Percentiles rank a stretch among this genome's conserved stretches.
Evolutionary conservation across 129 eudicot species (phyloP).

Genomic region (Lonicera japonica): DNA sequence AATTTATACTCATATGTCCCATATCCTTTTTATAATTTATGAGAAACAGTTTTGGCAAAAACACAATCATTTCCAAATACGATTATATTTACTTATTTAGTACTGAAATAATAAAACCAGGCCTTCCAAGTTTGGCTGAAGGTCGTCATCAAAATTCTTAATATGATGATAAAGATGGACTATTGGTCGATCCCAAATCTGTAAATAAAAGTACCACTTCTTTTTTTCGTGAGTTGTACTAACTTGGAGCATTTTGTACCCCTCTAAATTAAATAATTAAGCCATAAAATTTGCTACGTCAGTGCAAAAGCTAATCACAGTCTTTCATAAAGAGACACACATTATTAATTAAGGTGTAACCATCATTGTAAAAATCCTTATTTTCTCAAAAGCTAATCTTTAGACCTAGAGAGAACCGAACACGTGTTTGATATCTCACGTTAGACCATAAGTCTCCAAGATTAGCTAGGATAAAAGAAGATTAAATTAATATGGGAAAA

Average conservation of each 20-base stretch:
- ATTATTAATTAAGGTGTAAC: too few species aligned
- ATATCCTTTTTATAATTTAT: too few species aligned
- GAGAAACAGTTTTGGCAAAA: too few species aligned
- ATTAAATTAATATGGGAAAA: not conserved
- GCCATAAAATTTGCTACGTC: not conserved
- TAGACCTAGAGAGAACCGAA: not conserved
- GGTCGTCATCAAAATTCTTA: too few species aligned
- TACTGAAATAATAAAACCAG: too few species aligned
- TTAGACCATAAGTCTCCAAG: not conserved
- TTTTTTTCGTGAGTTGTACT: not conserved
- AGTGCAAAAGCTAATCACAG: not conserved
- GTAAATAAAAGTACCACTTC: not conserved
- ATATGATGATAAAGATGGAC: too few species aligned
- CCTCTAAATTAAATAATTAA: too few species aligned
- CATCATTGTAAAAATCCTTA: not conserved
- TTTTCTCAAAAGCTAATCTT: not conserved
- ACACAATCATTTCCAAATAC: too few species aligned
- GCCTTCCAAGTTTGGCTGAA: too few species aligned
- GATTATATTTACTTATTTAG: too few species aligned
- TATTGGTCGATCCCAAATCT: not conserved
- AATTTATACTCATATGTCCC: too few species aligned
- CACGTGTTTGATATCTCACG: not conserved
- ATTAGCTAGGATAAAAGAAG: not conserved
- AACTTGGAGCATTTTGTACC: not conserved
- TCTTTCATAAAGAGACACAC: not conserved